These are phyloP conservation scores for Pyronema omphalodes DNA, from an alignment of 495 filamentous ascomycete genomes.

Conservation along the genomic window DNA sequence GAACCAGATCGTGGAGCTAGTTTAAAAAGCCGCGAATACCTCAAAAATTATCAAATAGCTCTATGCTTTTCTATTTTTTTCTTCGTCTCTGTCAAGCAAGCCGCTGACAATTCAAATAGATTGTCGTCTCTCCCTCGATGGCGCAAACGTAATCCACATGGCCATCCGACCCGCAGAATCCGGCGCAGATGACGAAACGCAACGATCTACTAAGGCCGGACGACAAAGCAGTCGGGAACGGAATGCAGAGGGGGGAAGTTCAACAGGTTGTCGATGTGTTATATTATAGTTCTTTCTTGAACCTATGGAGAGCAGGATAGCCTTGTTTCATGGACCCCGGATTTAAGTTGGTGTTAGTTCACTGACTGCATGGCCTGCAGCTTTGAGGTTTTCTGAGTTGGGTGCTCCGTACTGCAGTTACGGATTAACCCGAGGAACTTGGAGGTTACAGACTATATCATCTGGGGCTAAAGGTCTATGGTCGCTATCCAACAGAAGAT, in stretches of 20 bases:
- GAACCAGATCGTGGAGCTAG: not conserved
- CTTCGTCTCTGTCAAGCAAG: not conserved
- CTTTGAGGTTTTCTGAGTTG: no score
- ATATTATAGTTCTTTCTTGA: constrained; percentile 12
- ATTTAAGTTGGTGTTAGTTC: no score
- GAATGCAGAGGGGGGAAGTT: constrained; percentile 4
- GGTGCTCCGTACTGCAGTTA: no score
- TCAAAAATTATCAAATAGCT: no score
- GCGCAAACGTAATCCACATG: constrained; percentile 24
- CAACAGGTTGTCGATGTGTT: constrained; percentile 21
- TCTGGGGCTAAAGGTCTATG: no score
- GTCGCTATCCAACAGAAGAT: no score
- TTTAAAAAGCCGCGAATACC: not conserved
- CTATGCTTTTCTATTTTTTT: not conserved
- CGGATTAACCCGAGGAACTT: no score
- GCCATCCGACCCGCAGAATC: constrained; percentile 20
- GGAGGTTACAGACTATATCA: no score
- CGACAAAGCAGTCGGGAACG: constrained; percentile 8
- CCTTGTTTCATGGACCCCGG: no score
- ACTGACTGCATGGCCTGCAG: no score
- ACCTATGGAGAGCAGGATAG: no score
- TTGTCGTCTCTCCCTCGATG: constrained; percentile 18
- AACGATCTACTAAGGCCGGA: constrained; percentile 17
- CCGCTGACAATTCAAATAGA: constrained; percentile 8
- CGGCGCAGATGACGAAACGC: constrained; percentile 22